Percentiles rank a stretch among this genome's conserved stretches.
These are phyloP conservation scores for Colletotrichum musae DNA, from an alignment of 2,329 filamentous ascomycete genomes.

Conservation along the genomic window DNA sequence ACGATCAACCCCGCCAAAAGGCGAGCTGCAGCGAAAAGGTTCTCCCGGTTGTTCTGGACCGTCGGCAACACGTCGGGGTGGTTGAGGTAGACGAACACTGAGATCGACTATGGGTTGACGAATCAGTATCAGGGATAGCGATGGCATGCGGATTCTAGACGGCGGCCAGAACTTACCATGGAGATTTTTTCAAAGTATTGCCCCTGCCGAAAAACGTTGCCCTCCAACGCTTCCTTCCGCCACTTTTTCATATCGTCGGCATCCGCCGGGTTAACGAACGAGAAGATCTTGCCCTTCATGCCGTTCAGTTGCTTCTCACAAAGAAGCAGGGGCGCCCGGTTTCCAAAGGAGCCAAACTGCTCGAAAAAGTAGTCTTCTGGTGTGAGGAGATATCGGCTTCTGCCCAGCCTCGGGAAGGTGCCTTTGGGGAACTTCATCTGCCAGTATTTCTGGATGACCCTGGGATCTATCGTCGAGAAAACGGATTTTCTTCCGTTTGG, in stretches of 20 bases:
- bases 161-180: neutral
- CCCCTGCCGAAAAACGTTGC: neutral
- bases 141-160: neutral
- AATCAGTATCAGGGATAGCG: neutral
- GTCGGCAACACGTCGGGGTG: conserved; percentile 4
- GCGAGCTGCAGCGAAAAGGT: neutral
- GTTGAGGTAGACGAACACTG: neutral
- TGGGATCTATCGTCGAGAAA: neutral
- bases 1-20: neutral
- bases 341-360: neutral
- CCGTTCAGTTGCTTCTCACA: conserved; percentile 4
- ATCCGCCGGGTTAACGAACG: no score
- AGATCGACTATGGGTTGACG: neutral
- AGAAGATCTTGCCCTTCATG: conserved; percentile 15
- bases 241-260: neutral
- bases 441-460: neutral
- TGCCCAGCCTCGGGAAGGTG: neutral
- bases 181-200: neutral
- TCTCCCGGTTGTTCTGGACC: conserved; percentile 1
- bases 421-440: neutral
- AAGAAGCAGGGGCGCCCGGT: neutral
- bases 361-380: neutral
- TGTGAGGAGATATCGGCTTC: neutral
- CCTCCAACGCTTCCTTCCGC: neutral
- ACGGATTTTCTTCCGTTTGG: neutral